Conservation (phyloP, 768 basidiomycete species). For the Thelephora ganbajun region DNA sequence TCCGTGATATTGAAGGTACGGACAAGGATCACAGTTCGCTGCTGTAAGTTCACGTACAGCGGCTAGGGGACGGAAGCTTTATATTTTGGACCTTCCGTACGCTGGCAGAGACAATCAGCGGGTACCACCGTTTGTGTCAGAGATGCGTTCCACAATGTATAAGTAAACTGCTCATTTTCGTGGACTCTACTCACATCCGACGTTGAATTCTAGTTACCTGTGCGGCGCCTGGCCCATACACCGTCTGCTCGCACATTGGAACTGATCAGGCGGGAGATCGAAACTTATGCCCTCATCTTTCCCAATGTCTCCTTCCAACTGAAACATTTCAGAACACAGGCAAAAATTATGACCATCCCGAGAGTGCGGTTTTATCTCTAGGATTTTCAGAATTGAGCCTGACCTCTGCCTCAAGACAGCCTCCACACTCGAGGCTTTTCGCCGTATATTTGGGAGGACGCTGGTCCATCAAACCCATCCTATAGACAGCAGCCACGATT, state of each 20-base stretch:
- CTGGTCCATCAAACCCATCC: conserved; percentile 62
- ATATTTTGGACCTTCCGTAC: conserved; percentile 58
- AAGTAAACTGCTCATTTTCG: conserved; percentile 12
- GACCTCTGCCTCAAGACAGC: conserved; percentile 31
- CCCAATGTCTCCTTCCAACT: conserved; percentile 57
- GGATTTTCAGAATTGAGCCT: background rate
- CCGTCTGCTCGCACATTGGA: conserved; percentile 46
- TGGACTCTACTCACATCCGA: conserved; percentile 4
- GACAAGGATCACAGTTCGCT: too few species aligned
- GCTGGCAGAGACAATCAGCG: conserved; percentile 56
- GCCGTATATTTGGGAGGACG: conserved; percentile 59
- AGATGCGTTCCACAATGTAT: conserved; percentile 83
- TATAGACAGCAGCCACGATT: conserved; percentile 33
- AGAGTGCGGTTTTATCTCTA: conserved; percentile 32
- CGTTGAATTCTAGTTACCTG: conserved; percentile 44
- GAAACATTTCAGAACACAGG: conserved; percentile 33
- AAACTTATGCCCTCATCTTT: conserved; percentile 59
- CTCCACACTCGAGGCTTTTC: conserved; percentile 54
- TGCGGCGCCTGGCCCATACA: conserved; percentile 63
- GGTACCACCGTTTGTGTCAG: conserved; percentile 79
- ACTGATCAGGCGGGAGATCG: conserved; percentile 55
- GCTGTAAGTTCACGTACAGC: too few species aligned
- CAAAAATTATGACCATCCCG: conserved; percentile 43
- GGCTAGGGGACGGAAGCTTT: conserved; percentile 21
- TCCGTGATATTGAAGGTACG: conserved; percentile 66